A percentile compares a stretch with the other conserved stretches of the same genome.
phyloP scores from a whole-genome alignment of 768 basidiomycete genomes.

The Auricularia auricula-judae region DNA sequence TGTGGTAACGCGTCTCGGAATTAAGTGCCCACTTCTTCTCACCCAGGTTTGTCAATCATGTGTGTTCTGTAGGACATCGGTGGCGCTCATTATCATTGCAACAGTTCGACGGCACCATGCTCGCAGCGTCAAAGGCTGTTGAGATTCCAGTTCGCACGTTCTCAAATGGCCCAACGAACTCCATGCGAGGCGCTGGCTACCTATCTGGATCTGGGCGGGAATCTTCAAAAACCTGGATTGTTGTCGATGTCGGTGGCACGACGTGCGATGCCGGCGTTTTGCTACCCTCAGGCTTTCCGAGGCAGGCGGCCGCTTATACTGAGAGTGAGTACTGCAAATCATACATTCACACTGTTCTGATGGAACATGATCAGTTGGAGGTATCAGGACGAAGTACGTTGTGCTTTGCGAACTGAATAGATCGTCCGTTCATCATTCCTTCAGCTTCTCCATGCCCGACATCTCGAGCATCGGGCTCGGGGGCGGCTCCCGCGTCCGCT shows the following conservation, averaged over 20 bases:
- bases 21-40: conserved; percentile 30
- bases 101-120: conserved; percentile 20
- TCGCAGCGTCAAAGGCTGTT: conserved; percentile 29
- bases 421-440: neutral
- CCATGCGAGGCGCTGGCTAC: conserved; percentile 58
- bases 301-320: conserved; percentile 51
- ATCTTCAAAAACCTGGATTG: conserved; percentile 27
- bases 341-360: neutral
- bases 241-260: conserved; percentile 56
- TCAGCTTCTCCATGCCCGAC: conserved; percentile 20
- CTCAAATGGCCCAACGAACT: conserved; percentile 53
- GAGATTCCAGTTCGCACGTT: conserved; percentile 53
- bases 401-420: conserved; percentile 24
- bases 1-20: conserved; percentile 35
- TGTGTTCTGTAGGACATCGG: neutral
- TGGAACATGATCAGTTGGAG: conserved; percentile 27
- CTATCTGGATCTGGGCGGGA: conserved; percentile 32
- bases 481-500: conserved; percentile 45
- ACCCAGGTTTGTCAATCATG: conserved; percentile 7
- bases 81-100: neutral
- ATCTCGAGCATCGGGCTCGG: conserved; percentile 46
- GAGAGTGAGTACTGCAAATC: conserved; percentile 16
- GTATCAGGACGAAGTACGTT: conserved; percentile 47
- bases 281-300: conserved; percentile 47
- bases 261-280: conserved; percentile 56